phyloP scores from a whole-genome alignment of 140 eudicot species.

The Oenanthe javanica region DNA sequence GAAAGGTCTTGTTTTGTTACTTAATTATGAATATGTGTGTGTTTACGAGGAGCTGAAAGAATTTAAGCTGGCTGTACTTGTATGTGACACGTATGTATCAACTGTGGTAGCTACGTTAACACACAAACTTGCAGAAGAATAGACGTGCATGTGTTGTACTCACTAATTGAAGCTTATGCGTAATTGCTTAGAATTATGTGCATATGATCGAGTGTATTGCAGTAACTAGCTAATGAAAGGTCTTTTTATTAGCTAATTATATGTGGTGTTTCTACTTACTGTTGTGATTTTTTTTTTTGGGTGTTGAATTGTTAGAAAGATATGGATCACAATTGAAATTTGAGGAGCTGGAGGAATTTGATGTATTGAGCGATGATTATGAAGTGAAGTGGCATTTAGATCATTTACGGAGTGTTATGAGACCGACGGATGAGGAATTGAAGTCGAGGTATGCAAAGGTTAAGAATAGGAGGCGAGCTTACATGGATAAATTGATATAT shows the following conservation, averaged over 20 bases:
- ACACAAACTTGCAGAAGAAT: not conserved
- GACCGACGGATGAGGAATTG: slow-evolving; percentile 66
- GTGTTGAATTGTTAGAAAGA: not conserved
- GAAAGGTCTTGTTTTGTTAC: no score
- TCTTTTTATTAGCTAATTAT: not conserved
- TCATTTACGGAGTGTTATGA: slow-evolving; percentile 54
- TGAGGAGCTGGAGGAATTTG: slow-evolving; percentile 79
- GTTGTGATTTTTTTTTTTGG: not conserved
- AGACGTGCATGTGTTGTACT: not conserved
- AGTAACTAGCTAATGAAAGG: not conserved
- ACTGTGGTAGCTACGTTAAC: no score
- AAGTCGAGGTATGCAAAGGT: slow-evolving; percentile 60
- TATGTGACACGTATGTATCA: not conserved
- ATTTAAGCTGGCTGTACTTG: no score
- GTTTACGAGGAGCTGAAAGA: no score
- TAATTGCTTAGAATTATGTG: not conserved
- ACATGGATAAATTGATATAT: slow-evolving; percentile 65
- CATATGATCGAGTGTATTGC: not conserved
- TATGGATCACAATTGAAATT: slow-evolving; percentile 39
- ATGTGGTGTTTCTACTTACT: not conserved
- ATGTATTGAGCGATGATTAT: slow-evolving; percentile 58
- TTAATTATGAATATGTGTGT: no score
- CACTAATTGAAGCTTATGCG: not conserved
- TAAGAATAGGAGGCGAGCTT: slow-evolving; percentile 85
- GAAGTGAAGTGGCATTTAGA: slow-evolving; percentile 94